Conservation (phyloP, 2,329 filamentous ascomycete genomes). For the Ophiostoma novo-ulmi region DNA sequence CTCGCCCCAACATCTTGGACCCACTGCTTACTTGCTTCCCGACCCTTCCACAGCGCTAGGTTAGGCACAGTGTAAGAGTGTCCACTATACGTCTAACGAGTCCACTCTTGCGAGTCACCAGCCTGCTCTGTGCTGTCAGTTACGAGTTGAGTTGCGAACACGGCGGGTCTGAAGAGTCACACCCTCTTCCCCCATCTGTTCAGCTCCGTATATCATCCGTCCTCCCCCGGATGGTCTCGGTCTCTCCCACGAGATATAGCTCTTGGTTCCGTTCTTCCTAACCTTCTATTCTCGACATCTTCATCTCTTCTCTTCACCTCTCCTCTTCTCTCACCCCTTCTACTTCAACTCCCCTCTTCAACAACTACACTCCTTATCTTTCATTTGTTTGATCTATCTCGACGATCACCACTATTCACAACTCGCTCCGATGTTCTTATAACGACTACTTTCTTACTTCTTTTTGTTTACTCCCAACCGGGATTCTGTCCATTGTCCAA, state of each 20-base stretch:
- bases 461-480: conserved; percentile 30
- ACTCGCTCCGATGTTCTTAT: conserved; percentile 42
- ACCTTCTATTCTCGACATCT: not conserved
- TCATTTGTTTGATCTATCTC: conserved; percentile 1
- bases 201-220: conserved; percentile 34
- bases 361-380: conserved; percentile 13
- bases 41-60: conserved; percentile 19
- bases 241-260: conserved; percentile 23
- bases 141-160: conserved; percentile 30
- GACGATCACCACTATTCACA: conserved; percentile 5
- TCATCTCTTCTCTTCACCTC: not conserved
- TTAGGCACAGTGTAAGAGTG: conserved; percentile 12
- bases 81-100: not conserved
- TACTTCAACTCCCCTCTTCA: not conserved
- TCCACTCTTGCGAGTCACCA: conserved; percentile 20
- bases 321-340: not conserved
- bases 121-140: conserved; percentile 15
- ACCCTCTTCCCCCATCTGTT: conserved; percentile 44
- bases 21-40: conserved; percentile 16
- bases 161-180: conserved; percentile 43
- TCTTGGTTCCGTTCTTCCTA: conserved; percentile 8
- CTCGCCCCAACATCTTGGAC: conserved; percentile 17
- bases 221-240: conserved; percentile 39
- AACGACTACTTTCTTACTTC: conserved; percentile 36
- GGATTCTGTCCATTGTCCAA: conserved; percentile 27